phyloP scores from a whole-genome alignment of 2,329 filamentous ascomycete genomes.

The Stachybotrys chlorohalonatus region DNA sequence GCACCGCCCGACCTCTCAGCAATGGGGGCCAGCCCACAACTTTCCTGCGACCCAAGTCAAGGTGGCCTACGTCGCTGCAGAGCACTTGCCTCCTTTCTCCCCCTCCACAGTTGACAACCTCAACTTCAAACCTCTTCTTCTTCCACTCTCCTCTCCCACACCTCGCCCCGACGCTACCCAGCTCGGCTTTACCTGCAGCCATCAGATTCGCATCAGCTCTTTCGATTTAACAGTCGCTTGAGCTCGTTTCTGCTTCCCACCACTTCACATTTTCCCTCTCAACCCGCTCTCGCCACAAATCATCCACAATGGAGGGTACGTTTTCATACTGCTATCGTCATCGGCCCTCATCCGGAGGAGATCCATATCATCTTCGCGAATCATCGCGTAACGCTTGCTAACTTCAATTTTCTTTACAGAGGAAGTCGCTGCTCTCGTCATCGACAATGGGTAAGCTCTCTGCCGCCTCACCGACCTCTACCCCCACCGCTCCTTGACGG shows the following conservation, averaged over 20 bases:
- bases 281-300: slow-evolving; percentile 24
- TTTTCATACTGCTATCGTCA: slow-evolving; percentile 18
- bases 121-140: slow-evolving; percentile 12
- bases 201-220: slow-evolving; percentile 7
- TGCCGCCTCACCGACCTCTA: slow-evolving; percentile 25
- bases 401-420: slow-evolving; percentile 53
- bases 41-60: slow-evolving; percentile 18
- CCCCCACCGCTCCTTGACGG: slow-evolving; percentile 8
- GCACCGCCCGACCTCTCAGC: slow-evolving; percentile 6
- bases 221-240: slow-evolving; percentile 12
- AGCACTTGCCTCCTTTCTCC: slow-evolving; percentile 21
- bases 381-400: slow-evolving; percentile 23
- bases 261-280: slow-evolving; percentile 30
- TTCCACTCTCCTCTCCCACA: slow-evolving; percentile 11
- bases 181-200: slow-evolving; percentile 3
- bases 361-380: slow-evolving; percentile 9
- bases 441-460: slow-evolving; percentile 99
- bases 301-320: slow-evolving; percentile 49
- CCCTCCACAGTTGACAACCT: slow-evolving; percentile 11
- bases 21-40: slow-evolving; percentile 22
- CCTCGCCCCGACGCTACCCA: slow-evolving; percentile 22
- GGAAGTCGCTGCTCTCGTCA: slow-evolving; percentile 99
- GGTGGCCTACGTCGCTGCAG: slow-evolving; percentile 16
- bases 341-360: slow-evolving; percentile 10
- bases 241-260: slow-evolving; percentile 15